These are phyloP conservation scores for Globisporangium lucens DNA, from an alignment of 352 stramenopile genomes.

Conservation along the genomic window DNA sequence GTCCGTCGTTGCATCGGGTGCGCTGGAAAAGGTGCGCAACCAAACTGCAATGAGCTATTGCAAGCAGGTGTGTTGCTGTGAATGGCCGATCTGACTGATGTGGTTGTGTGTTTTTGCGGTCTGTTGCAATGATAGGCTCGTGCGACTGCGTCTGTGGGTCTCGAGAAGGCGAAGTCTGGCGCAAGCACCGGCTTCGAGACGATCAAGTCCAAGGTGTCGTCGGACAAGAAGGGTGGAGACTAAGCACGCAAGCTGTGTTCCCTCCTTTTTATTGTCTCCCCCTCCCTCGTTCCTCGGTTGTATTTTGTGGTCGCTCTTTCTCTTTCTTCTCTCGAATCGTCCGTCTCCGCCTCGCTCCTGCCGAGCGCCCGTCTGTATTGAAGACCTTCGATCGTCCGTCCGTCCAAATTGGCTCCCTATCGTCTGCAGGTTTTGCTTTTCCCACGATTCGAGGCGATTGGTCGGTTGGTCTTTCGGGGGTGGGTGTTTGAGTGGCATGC, in stretches of 20 bases:
- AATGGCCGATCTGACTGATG: background rate
- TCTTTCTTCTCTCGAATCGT: slow-evolving; percentile 2
- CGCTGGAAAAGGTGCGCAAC: slow-evolving; percentile 56
- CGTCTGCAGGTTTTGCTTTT: background rate
- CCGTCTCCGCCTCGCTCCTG: background rate
- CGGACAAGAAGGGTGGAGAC: slow-evolving; percentile 55
- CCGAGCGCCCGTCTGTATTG: background rate
- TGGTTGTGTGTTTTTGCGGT: background rate
- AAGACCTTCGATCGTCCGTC: background rate
- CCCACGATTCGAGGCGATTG: background rate
- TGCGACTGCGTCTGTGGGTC: slow-evolving; percentile 47
- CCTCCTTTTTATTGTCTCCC: slow-evolving; percentile 2
- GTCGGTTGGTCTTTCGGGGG: background rate
- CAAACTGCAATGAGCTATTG: background rate
- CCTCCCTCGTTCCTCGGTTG: background rate
- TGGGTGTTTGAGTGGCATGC: background rate
- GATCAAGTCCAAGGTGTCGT: slow-evolving; percentile 72
- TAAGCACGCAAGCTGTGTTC: slow-evolving; percentile 3
- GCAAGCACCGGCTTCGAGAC: slow-evolving; percentile 65
- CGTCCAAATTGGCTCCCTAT: too few relatives aligned
- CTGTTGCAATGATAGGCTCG: slow-evolving; percentile 35
- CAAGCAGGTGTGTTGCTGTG: background rate
- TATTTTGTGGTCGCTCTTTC: background rate
- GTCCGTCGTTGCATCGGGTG: slow-evolving; percentile 60
- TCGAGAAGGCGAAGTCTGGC: slow-evolving; percentile 81